These are phyloP conservation scores for Haplographium delicatum DNA, from an alignment of 495 filamentous ascomycete species.

Conservation along the genomic window DNA sequence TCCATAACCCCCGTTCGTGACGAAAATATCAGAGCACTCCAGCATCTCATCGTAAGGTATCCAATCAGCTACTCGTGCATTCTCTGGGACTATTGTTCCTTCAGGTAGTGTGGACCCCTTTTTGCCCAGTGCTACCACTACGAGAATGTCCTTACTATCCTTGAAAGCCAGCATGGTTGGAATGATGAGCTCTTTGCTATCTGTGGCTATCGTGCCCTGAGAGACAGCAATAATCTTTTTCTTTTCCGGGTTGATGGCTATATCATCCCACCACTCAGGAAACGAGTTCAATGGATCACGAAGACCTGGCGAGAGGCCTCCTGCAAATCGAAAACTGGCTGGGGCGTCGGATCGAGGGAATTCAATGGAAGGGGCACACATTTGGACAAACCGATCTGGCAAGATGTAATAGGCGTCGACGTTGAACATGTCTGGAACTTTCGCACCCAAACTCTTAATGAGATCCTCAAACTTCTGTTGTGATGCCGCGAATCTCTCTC, in stretches of 20 bases:
- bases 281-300: slow-evolving; percentile 7
- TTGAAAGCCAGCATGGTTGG: slow-evolving; percentile 23
- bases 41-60: slow-evolving; percentile 30
- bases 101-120: slow-evolving; percentile 17
- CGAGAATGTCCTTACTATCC: slow-evolving; percentile 20
- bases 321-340: slow-evolving; percentile 27
- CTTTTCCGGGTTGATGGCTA: slow-evolving; percentile 16
- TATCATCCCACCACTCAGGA: slow-evolving; percentile 26
- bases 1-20: slow-evolving; percentile 31
- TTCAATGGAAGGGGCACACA: slow-evolving; percentile 30
- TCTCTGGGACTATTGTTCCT: slow-evolving; percentile 9
- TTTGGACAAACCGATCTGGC: slow-evolving; percentile 23
- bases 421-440: neutral
- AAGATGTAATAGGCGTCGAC: neutral
- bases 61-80: slow-evolving; percentile 27
- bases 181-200: slow-evolving; percentile 22
- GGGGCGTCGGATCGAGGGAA: slow-evolving; percentile 32
- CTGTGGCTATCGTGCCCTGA: slow-evolving; percentile 26
- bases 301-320: slow-evolving; percentile 19
- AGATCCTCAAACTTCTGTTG: neutral
- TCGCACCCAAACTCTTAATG: neutral
- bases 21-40: slow-evolving; percentile 25
- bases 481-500: neutral
- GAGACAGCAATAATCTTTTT: slow-evolving; percentile 23
- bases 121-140: slow-evolving; percentile 26